Evolutionary conservation across 2,329 filamentous ascomycete genomes (phyloP).

Genomic region (Cordyceps pruinosa): DNA sequence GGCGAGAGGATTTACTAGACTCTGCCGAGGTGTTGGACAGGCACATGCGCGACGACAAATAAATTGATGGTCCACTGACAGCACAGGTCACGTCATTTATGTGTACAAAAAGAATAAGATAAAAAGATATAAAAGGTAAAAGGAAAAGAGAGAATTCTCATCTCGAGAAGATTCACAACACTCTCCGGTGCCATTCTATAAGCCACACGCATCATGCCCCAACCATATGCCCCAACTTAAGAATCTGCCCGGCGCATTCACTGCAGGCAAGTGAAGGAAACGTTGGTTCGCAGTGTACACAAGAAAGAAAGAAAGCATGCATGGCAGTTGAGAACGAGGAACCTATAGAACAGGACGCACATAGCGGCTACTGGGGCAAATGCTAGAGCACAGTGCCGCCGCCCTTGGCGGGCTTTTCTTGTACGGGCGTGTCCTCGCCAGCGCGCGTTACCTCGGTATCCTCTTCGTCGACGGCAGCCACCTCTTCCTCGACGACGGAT

Average conservation of each 20-base stretch:
- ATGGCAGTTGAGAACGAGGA: not conserved
- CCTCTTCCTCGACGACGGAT: constrained; percentile 44
- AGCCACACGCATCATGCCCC: not conserved
- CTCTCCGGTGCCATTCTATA: not conserved
- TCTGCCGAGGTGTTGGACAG: no score
- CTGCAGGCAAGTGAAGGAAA: not conserved
- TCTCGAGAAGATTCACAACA: not conserved
- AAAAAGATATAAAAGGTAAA: not conserved
- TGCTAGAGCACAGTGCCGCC: constrained; percentile 11
- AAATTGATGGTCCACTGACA: no score
- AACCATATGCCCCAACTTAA: no score
- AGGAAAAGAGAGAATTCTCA: no score
- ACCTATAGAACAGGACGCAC: not conserved
- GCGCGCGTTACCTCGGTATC: constrained; percentile 4
- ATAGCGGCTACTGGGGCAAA: not conserved
- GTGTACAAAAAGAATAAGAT: not conserved
- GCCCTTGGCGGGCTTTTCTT: constrained; percentile 9
- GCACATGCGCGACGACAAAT: no score
- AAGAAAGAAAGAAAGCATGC: not conserved
- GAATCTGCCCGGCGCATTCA: no score
- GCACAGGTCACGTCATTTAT: no score
- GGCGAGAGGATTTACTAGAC: no score
- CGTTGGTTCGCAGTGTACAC: not conserved
- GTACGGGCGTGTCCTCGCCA: constrained; percentile 3
- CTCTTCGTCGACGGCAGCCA: not conserved